phyloP scores from a whole-genome alignment of 345 rosid genomes.

The Dipteronia sinensis region DNA sequence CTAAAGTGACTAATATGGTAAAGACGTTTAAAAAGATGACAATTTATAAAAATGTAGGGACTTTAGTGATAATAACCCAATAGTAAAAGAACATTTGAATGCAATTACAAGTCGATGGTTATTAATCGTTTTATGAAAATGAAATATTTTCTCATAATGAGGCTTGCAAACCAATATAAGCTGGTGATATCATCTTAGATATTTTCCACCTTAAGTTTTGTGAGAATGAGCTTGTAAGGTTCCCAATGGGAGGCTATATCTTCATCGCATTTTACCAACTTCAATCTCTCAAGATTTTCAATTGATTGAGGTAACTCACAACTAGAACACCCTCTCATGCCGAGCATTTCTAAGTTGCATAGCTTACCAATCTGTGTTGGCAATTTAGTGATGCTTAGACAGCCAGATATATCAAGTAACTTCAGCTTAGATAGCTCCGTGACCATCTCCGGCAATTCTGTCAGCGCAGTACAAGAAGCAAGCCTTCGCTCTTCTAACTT shows the following conservation, averaged over 20 bases:
- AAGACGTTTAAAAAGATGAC: no score
- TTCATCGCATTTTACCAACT: conserved; percentile 54
- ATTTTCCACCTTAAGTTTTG: conserved; percentile 7
- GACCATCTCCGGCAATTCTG: conserved; percentile 42
- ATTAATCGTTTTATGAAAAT: no score
- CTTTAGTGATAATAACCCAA: no score
- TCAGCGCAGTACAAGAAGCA: conserved; percentile 45
- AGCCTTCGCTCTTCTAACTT: conserved; percentile 46
- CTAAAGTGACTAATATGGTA: no score
- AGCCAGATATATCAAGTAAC: conserved; percentile 52
- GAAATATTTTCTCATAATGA: not conserved
- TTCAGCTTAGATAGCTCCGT: conserved; percentile 34
- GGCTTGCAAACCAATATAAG: conserved; percentile 25
- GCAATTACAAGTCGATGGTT: not conserved
- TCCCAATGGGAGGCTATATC: conserved; percentile 46
- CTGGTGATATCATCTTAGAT: conserved; percentile 9
- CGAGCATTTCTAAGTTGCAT: conserved; percentile 37
- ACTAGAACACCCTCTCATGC: conserved; percentile 49
- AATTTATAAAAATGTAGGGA: no score
- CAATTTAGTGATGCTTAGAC: conserved; percentile 35
- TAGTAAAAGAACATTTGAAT: not conserved
- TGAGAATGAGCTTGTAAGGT: conserved; percentile 13
- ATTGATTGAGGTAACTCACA: conserved; percentile 46
- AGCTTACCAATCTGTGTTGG: conserved; percentile 50
- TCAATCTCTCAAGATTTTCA: conserved; percentile 33